Evolutionary conservation across 345 rosid species (phyloP).

Genomic region (Populus deltoides): DNA sequence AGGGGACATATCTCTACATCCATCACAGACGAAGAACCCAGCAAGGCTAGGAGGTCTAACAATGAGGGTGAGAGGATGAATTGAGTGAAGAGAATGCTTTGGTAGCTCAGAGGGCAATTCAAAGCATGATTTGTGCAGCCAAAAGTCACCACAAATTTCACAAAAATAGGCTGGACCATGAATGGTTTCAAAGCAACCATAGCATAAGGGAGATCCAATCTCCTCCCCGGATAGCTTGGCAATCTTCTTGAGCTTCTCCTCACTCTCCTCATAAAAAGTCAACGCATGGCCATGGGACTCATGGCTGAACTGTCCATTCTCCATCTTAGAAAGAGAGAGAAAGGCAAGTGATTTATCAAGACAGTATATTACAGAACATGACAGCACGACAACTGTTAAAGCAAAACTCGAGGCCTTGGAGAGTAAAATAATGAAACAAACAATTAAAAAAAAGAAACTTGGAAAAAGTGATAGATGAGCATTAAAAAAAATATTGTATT

Average conservation of each 20-base stretch:
- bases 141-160: not conserved
- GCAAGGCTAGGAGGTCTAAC: too few species aligned
- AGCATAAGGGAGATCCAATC: not conserved
- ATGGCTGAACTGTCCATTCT: not conserved
- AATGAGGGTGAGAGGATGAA: not conserved
- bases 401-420: too few species aligned
- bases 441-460: too few species aligned
- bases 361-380: too few species aligned
- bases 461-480: too few species aligned
- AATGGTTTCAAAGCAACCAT: not conserved
- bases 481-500: too few species aligned
- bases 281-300: not conserved
- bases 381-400: too few species aligned
- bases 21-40: not conserved
- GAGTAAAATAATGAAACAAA: too few species aligned
- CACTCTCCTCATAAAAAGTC: not conserved
- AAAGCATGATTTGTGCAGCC: not conserved
- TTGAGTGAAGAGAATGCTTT: not conserved
- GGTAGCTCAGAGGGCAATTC: not conserved
- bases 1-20: not conserved
- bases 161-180: not conserved
- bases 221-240: too few species aligned
- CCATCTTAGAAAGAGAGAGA: not conserved
- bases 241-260: not conserved
- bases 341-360: too few species aligned